These are phyloP conservation scores for Canna indica DNA, from an alignment of 176 grass and related monocot genomes.

Conservation along the genomic window DNA sequence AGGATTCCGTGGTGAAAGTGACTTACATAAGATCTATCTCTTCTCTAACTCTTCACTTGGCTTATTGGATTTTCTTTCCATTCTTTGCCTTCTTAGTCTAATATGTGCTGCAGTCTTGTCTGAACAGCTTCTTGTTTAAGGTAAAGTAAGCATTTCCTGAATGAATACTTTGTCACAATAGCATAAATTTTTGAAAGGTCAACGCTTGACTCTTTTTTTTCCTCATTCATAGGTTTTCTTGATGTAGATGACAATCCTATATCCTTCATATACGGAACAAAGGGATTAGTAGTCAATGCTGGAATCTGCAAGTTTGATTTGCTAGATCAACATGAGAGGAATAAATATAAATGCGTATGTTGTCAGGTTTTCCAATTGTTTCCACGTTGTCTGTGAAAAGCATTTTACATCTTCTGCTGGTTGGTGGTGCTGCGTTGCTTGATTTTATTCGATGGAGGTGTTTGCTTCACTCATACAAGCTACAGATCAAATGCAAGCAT, in stretches of 20 bases:
- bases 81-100: slow-evolving; percentile 63
- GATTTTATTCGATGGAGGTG: not conserved
- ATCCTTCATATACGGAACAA: not conserved
- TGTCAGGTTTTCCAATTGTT: too few relatives aligned
- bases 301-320: not conserved
- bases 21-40: slow-evolving; percentile 74
- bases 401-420: too few relatives aligned
- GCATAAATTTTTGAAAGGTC: not conserved
- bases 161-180: not conserved
- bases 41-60: slow-evolving; percentile 67
- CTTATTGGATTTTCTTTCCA: slow-evolving; percentile 53
- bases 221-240: not conserved
- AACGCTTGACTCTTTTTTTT: not conserved
- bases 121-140: slow-evolving; percentile 36
- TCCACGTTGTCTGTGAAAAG: too few relatives aligned
- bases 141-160: not conserved
- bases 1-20: slow-evolving; percentile 73
- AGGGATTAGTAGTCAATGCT: not conserved
- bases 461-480: not conserved
- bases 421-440: too few relatives aligned
- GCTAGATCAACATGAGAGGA: not conserved
- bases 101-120: slow-evolving; percentile 50
- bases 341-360: too few relatives aligned
- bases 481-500: not conserved
- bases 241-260: not conserved